Evolutionary conservation across 495 filamentous ascomycete species (phyloP), one percentile per base, ranked within the genome.

Genomic region (Neurospora tetrasperma): DNA sequence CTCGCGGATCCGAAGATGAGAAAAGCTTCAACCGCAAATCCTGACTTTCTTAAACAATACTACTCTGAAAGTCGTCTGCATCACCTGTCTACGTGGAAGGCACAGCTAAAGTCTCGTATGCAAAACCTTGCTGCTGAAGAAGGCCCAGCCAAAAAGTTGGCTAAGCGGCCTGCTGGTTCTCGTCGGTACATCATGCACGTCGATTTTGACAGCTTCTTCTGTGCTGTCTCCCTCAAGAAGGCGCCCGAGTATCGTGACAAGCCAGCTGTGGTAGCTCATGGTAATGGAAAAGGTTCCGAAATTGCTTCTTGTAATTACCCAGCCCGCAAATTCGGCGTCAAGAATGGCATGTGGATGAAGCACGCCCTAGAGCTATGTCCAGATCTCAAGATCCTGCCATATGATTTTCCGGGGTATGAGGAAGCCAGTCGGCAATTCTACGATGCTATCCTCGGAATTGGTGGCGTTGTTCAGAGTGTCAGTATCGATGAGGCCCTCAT

Each of bases 261-360:
- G 75, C 96, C 96, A 2, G 91, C 93, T 42, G 95, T 92, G 11
- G 90, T 99, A 44, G 94, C 96, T 23, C 96, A 99, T 79, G 90
- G 94, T 23, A 86, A 85, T 38, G 94, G 94, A 0, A 88, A 89
- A 46, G 93, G 94, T 23, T 97, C 94, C 1, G 96, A 98, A 78
- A 97, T 99, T 75, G 96, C 96, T 9, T 97, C 94, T 72, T 99
- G 96, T 81, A 99, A 98, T 80, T 99, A 99, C 79, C 88, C 90
- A 27, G 96, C 96, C 4, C 89, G 96, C 31, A 86, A 88, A 27
- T 94, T 88, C 76, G 96, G 94, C 0, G 85, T 98, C 70, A 97
- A 93, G 79, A 98, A 98, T 74, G 96, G 96, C 10, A 98, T 97
- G 96, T 99, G 96, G 96, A 97, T 99, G 94, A 94, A 94, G 77